Percentiles rank a stretch among this genome's conserved stretches.
phyloP scores from a whole-genome alignment of 2,329 filamentous ascomycete genomes.

The Beauveria rudraprayagi region DNA sequence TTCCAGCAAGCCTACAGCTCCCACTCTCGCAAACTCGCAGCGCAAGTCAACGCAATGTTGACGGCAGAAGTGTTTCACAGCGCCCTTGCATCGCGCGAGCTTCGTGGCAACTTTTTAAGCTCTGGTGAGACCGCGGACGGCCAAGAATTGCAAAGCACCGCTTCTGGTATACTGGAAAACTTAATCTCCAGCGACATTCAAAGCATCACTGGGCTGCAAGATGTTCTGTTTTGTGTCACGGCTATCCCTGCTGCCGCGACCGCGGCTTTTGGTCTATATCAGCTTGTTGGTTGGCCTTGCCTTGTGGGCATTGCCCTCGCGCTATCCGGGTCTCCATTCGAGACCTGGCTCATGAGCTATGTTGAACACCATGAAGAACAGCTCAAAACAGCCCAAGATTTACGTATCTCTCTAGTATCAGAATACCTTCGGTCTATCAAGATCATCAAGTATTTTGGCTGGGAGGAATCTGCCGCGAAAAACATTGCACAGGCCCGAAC shows the following conservation, averaged over 20 bases:
- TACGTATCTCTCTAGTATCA: constrained; percentile 48
- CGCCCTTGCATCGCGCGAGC: constrained; percentile 2
- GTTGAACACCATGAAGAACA: constrained; percentile 41
- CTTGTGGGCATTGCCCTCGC: constrained; percentile 42
- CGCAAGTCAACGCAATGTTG: constrained; percentile 39
- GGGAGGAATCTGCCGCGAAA: constrained; percentile 46
- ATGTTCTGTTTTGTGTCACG: constrained; percentile 38
- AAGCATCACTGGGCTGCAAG: constrained; percentile 41
- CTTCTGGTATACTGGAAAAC: constrained; percentile 45
- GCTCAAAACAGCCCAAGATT: constrained; percentile 46
- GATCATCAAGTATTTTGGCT: constrained; percentile 53
- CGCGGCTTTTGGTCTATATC: constrained; percentile 43
- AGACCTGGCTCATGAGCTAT: constrained; percentile 37
- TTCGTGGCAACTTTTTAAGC: not conserved
- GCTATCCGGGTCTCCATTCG: constrained; percentile 38
- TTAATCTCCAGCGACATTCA: constrained; percentile 52
- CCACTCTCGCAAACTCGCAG: constrained; percentile 45
- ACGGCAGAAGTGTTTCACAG: constrained; percentile 1
- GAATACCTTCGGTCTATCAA: constrained; percentile 51
- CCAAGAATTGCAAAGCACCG: constrained; percentile 26
- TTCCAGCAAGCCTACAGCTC: constrained; percentile 50
- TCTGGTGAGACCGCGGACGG: not conserved
- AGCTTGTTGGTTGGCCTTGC: constrained; percentile 47
- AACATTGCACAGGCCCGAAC: constrained; percentile 40
- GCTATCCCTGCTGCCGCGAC: constrained; percentile 32